Evolutionary conservation across 164 flowering plant species (phyloP).

Genomic region (Nelumbo lutea): DNA sequence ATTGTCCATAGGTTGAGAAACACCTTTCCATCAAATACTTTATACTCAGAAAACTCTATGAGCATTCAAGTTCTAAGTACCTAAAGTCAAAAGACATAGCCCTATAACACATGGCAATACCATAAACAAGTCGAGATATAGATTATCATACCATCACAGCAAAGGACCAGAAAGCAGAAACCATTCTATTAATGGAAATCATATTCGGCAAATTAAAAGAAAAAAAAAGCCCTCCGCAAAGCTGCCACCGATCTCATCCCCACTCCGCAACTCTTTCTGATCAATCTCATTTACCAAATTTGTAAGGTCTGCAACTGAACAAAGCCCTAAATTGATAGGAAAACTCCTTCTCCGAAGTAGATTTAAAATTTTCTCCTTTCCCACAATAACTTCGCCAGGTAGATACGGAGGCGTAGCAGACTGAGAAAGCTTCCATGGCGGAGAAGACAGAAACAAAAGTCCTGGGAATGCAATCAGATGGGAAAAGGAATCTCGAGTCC

Average conservation of each 20-base stretch:
- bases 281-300: constrained; percentile 12
- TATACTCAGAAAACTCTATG: background rate
- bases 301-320: constrained; percentile 7
- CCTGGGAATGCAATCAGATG: constrained; percentile 42
- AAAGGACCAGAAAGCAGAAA: constrained; percentile 59
- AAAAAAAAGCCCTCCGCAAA: constrained; percentile 10
- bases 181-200: constrained; percentile 62
- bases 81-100: background rate
- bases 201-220: constrained; percentile 73
- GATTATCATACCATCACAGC: constrained; percentile 62
- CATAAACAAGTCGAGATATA: background rate
- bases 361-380: constrained; percentile 33
- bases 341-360: constrained; percentile 20
- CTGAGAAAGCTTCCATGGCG: constrained; percentile 82
- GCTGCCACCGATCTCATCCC: background rate
- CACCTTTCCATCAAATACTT: background rate
- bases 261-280: constrained; percentile 10
- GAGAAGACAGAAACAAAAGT: constrained; percentile 64
- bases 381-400: constrained; percentile 35
- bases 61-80: background rate
- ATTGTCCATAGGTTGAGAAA: background rate
- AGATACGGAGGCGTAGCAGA: constrained; percentile 65
- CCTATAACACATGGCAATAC: background rate
- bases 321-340: constrained; percentile 22
- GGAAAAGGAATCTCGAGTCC: constrained; percentile 24